Base-by-base conservation (phyloP, 2,329 filamentous ascomycete genomes). In the Hypomyces perniciosus region DNA sequence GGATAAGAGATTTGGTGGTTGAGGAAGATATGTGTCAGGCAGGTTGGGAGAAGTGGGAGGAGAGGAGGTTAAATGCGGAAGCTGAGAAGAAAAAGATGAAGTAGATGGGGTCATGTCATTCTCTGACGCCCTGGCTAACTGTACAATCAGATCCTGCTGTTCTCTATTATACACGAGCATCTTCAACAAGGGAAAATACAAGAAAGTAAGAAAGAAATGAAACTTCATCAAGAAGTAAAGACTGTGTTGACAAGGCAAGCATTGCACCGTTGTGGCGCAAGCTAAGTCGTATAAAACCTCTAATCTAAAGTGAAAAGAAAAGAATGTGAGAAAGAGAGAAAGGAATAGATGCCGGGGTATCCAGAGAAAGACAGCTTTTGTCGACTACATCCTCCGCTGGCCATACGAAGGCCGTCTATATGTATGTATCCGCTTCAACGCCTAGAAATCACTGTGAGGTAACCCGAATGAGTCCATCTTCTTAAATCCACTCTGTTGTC, bases 11-110 rank as follows among this genome's bases (percentile, higher is more conserved):
- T 68, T 71, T 99, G 55, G 83, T 95, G 9, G 77, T 95, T 6
- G 85, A 86, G 65, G 92, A 97, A 70, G 92, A 97, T 68, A 70
- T 96, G 59, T 85, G 85, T 33, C 90, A 96, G 72, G 86, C 90
- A 39, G 93, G 93, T 2, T 99, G 92, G 92, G 88, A 91, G 70
- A 85, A 88, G 65, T 97, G 91, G 90, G 85, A 92, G 67, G 73
- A 75, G 44, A 70, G 62, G 58, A 73, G 72, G 58, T n/a, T 45
- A 13, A 30, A 13, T 28, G 40, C 40, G 40, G 42, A 34, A 30
- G 31, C 28, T 7, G 26, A 39, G 6, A 71, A 65, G 56, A 65
- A 61, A 37, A 69, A 64, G 51, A 70, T 65, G 52, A 54, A 31
- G 8, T 35, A 45, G n/a, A 38, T 27, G 35, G n/a, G n/a, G n/a